A percentile compares a stretch with the other conserved stretches of the same genome.
Conservation (phyloP, 306 rosid species). For the Trichosanthes cucumerina region DNA sequence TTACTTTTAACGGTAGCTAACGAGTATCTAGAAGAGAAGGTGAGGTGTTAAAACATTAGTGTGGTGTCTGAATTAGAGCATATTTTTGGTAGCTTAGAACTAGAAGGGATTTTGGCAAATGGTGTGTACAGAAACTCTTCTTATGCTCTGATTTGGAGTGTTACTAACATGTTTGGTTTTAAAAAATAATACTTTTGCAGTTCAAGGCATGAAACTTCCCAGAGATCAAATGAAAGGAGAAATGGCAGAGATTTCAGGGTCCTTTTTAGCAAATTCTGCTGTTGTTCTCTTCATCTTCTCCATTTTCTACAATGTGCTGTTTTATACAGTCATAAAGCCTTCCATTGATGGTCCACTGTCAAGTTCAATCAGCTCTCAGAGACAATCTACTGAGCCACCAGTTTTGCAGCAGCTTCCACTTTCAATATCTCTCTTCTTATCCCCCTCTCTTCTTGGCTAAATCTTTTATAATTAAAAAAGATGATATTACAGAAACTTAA, state of each 20-base stretch:
- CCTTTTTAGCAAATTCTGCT: constrained; percentile 37
- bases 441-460: background rate
- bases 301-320: constrained; percentile 56
- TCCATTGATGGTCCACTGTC: constrained; percentile 40
- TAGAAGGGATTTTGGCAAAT: too few relatives aligned
- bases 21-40: too few relatives aligned
- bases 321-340: constrained; percentile 58
- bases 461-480: background rate
- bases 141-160: background rate
- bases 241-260: constrained; percentile 35
- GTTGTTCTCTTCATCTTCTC: constrained; percentile 46
- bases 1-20: too few relatives aligned
- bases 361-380: constrained; percentile 5
- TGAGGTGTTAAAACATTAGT: too few relatives aligned
- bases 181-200: constrained; percentile 27
- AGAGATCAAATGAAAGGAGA: constrained; percentile 18
- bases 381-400: constrained; percentile 9
- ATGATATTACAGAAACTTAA: background rate
- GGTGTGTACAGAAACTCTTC: too few relatives aligned
- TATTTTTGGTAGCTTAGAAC: background rate
- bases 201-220: constrained; percentile 28
- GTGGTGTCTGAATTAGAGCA: too few relatives aligned
- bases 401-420: constrained; percentile 2
- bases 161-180: too few relatives aligned
- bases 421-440: background rate